These are phyloP conservation scores for Malus sylvestris DNA, from an alignment of 306 rosid species.

Conservation along the genomic window DNA sequence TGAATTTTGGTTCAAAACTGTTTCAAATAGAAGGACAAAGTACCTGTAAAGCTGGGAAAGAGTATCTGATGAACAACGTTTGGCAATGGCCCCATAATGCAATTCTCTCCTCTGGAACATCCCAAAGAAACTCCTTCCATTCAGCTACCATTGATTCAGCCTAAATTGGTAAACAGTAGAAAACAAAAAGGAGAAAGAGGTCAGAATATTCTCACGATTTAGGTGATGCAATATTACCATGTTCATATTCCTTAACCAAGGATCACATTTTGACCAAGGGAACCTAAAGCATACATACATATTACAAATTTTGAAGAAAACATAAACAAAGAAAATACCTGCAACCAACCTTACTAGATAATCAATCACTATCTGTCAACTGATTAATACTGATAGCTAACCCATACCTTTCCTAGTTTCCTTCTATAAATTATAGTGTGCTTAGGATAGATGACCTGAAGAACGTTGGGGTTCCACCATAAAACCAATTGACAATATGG, in stretches of 20 bases:
- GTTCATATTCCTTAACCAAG: not conserved
- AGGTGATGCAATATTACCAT: not conserved
- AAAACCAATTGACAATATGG: too few relatives aligned
- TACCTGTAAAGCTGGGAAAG: conserved; percentile 91
- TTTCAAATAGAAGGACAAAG: conserved; percentile 22
- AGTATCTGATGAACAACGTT: conserved; percentile 78
- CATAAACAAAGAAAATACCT: not conserved
- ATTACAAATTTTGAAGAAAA: not conserved
- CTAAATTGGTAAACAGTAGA: conserved; percentile 28
- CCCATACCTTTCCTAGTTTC: too few relatives aligned
- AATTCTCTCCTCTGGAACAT: conserved; percentile 91
- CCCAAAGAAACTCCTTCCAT: conserved; percentile 99
- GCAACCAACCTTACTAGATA: not conserved
- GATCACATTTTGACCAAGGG: not conserved
- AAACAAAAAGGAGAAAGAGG: not conserved
- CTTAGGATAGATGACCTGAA: too few relatives aligned
- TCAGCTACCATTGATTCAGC: conserved; percentile 98
- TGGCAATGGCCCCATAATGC: conserved; percentile 97
- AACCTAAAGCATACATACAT: not conserved
- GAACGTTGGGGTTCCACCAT: too few relatives aligned
- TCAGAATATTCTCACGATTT: not conserved
- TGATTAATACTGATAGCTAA: not conserved
- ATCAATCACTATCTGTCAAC: not conserved
- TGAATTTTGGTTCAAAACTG: conserved; percentile 10
- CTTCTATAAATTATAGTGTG: not conserved